Evolutionary conservation across 352 stramenopile genomes (phyloP), one percentile per base, ranked within the genome.

Genomic region (Globisporangium okanoganense): DNA sequence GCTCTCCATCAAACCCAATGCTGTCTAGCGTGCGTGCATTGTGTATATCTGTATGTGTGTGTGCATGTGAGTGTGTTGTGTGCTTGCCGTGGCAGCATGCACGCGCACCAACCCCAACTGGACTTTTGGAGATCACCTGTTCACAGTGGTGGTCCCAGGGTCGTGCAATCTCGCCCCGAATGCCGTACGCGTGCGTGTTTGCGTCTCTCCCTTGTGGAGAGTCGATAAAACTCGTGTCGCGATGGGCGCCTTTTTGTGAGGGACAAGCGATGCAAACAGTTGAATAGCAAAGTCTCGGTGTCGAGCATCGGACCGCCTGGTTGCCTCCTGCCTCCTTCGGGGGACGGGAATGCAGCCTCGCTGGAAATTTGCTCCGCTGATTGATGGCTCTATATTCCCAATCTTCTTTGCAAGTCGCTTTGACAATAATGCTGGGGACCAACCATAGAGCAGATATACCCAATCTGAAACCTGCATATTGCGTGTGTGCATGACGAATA

Each of bases 301-400:
- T 94, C 61, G 85, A 94, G 84, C 85, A 90, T 64, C 72, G 73
- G 81, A 93, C 83, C 83, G 83, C 80, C 22, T 76, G 70, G 68
- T 14, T 38, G 60, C 49, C 20, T 74, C 51, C 54, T 45, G 40
- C 18, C 36, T 18, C 20, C 40, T 45, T 45, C 40, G 40, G 40
- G 18, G 18, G 40, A 6, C 38, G 52, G 22, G 61, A 6, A 27
- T 22, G 48, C 48, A 20, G 29, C 64, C 76, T 65, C 64, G 69
- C 76, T 81, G 74, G 85, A 92, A 90, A 82, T 52, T 62, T 90
- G 83, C 83, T 93, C 85, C 85, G 79, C 67, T 61, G 85, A 90
- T 94, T 81, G 85, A 94, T 87, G 82, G 85, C 85, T 92, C 82
- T 87, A 94, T 94, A 94, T 94, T 94, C 85, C 85, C 82, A 92